Percentiles rank a stretch among this genome's conserved stretches.
Conservation (phyloP, 495 filamentous ascomycete genomes). For the Talaromyces proteolyticus region DNA sequence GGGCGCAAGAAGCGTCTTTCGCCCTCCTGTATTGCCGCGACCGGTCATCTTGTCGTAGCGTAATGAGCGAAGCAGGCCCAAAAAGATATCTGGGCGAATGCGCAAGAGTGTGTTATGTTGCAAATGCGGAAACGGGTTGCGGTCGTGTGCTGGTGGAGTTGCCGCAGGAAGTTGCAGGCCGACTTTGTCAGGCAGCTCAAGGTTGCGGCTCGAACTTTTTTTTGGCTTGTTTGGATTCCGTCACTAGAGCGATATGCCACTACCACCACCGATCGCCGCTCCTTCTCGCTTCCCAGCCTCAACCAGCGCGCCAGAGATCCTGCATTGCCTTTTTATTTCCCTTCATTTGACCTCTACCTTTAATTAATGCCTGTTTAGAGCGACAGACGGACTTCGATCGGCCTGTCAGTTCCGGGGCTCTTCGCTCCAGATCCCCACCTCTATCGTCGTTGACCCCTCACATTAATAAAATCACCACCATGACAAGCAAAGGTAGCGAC, state of each 20-base stretch:
- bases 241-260: not conserved
- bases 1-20: conserved; percentile 89
- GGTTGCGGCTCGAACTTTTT: conserved; percentile 1
- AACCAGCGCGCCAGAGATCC: not conserved
- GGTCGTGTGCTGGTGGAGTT: not conserved
- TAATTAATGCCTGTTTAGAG: not conserved
- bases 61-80: too few species aligned
- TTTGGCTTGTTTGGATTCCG: conserved; percentile 8
- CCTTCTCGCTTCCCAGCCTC: not conserved
- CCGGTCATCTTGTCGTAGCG: conserved; percentile 63
- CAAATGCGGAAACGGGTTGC: not conserved
- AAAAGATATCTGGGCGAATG: not conserved
- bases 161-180: not conserved
- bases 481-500: conserved; percentile 60
- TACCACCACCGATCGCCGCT: not conserved
- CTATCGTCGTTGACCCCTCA: conserved; percentile 3
- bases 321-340: not conserved
- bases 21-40: conserved; percentile 67
- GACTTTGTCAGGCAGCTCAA: not conserved
- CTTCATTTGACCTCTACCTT: not conserved
- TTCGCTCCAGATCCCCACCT: not conserved
- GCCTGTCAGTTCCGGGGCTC: not conserved
- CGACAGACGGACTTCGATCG: not conserved
- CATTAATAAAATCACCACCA: conserved; percentile 33
- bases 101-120: not conserved